Evolutionary conservation across 768 basidiomycete species (phyloP).

Genomic region (Asterophora lycoperdoides): DNA sequence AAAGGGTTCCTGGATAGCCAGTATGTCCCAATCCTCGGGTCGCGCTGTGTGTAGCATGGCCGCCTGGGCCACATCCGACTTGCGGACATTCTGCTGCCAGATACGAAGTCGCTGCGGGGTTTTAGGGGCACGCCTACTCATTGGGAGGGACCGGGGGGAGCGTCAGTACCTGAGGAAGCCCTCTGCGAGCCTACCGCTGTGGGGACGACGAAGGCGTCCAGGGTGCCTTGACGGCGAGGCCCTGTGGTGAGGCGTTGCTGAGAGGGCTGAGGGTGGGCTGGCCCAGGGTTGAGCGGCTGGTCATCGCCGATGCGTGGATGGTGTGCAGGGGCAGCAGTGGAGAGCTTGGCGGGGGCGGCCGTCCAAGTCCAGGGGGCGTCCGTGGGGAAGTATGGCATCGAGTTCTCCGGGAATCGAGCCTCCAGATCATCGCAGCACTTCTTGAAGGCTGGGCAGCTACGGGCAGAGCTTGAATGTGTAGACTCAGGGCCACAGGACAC

Average conservation of each 20-base stretch:
- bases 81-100: no score
- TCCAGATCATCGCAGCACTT: background rate
- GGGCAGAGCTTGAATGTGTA: background rate
- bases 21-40: constrained; percentile 20
- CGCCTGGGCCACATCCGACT: no score
- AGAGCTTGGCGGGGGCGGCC: background rate
- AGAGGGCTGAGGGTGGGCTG: background rate
- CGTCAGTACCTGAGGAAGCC: no score
- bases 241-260: background rate
- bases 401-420: constrained; percentile 5
- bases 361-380: constrained; percentile 2
- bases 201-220: background rate
- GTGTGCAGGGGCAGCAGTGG: background rate
- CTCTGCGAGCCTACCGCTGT: background rate
- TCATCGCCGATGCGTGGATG: background rate
- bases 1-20: constrained; percentile 30
- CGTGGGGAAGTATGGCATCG: constrained; percentile 10
- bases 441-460: constrained; percentile 1
- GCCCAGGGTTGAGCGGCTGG: background rate
- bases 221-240: background rate
- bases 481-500: constrained; percentile 7
- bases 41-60: constrained; percentile 12
- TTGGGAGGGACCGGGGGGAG: constrained; percentile 17
- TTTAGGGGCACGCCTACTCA: constrained; percentile 14
- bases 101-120: no score